Conservation (phyloP, 345 rosid species). For the Citrus reticulata region DNA sequence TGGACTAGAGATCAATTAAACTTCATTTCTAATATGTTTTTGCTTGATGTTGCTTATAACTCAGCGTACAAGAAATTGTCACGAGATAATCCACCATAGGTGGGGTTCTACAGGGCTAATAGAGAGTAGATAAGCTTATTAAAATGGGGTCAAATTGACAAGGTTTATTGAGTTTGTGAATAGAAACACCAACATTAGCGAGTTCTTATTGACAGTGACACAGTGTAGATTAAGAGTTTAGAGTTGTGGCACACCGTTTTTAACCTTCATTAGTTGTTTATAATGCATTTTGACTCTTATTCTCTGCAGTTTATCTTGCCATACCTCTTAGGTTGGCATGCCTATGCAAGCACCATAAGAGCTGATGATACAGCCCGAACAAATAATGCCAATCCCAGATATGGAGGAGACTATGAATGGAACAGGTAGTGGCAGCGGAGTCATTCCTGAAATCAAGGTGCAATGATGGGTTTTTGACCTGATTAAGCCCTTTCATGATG, state of each 20-base stretch:
- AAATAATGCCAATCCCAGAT: constrained; percentile 51
- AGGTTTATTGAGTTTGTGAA: not conserved
- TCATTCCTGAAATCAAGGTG: not conserved
- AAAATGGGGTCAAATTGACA: not conserved
- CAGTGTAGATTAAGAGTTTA: not conserved
- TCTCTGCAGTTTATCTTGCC: constrained; percentile 73
- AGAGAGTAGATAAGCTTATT: not conserved
- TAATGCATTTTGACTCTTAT: not conserved
- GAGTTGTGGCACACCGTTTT: not conserved
- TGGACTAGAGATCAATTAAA: not conserved
- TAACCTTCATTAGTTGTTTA: not conserved
- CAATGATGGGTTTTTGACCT: not conserved
- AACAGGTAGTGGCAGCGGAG: constrained; percentile 37
- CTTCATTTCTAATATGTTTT: not conserved
- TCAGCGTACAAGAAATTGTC: not conserved
- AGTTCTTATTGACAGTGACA: not conserved
- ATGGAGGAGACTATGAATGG: constrained; percentile 83
- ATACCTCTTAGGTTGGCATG: constrained; percentile 77
- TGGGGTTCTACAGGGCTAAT: not conserved
- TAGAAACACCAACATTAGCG: not conserved
- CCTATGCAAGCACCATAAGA: constrained; percentile 55
- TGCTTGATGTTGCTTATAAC: not conserved
- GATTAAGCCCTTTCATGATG: not conserved
- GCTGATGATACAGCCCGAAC: constrained; percentile 40
- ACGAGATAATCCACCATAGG: not conserved